Conservation (phyloP, 305 asterid genomes). For the Fraxinus sp. region DNA sequence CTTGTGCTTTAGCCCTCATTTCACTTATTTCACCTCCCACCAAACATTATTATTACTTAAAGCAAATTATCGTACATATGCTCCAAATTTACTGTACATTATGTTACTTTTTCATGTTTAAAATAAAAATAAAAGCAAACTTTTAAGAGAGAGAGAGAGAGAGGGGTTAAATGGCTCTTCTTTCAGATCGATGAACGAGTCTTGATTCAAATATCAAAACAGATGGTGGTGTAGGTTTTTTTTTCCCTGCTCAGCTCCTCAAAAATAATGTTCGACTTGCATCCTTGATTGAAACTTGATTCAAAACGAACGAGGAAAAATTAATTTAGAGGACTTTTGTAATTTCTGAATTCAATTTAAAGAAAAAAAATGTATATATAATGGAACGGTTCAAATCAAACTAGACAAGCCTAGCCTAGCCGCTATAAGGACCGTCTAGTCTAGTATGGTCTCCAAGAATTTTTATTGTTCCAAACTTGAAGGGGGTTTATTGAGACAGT, state of each 20-base stretch:
- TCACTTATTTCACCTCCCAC: neutral
- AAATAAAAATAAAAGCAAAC: neutral
- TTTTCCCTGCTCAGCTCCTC: too few species aligned
- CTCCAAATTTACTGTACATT: neutral
- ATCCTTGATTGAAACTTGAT: neutral
- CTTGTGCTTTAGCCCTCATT: conserved; percentile 14
- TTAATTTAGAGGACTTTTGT: neutral
- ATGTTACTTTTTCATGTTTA: neutral
- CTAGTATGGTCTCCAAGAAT: neutral
- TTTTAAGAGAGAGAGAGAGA: neutral
- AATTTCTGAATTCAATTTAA: neutral
- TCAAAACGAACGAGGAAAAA: neutral
- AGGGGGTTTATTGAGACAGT: neutral
- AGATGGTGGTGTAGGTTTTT: too few species aligned
- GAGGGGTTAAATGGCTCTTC: neutral
- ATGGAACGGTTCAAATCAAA: neutral
- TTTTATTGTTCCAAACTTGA: neutral
- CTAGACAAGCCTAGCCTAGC: too few species aligned
- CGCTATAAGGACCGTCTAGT: neutral
- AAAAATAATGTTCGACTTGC: too few species aligned
- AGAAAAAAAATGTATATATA: too few species aligned
- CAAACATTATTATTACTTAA: neutral
- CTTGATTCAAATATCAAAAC: neutral
- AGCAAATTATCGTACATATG: neutral
- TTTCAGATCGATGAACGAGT: neutral